phyloP scores from a whole-genome alignment of 192 early-diverging fungal genomes.

The Linnemannia zychae region DNA sequence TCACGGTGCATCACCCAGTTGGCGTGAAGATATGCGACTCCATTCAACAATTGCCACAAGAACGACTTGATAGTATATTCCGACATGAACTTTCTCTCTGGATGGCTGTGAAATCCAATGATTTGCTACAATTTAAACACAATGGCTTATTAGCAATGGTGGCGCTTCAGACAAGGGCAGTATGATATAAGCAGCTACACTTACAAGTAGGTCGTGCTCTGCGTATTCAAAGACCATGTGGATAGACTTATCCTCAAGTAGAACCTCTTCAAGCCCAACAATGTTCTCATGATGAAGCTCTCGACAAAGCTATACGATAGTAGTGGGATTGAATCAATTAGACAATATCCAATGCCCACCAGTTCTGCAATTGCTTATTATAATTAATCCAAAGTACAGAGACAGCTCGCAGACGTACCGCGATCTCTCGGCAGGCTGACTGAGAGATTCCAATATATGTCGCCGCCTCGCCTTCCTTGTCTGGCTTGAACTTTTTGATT shows the following conservation, averaged over 20 bases:
- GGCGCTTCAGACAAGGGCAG: not conserved
- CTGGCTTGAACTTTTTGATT: constrained; percentile 98
- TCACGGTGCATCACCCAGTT: constrained; percentile 91
- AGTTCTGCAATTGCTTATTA: not conserved
- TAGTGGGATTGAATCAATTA: not conserved
- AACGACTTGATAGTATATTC: constrained; percentile 91
- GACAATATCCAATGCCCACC: no score
- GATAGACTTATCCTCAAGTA: constrained; percentile 93
- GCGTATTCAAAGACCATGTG: constrained; percentile 98
- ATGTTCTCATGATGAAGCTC: constrained; percentile 94
- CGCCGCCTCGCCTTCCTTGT: constrained; percentile 88
- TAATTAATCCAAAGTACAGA: not conserved
- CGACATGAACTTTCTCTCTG: constrained; percentile 82
- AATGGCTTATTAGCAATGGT: not conserved
- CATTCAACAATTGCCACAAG: constrained; percentile 90
- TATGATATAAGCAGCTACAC: not conserved
- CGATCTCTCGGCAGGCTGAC: constrained; percentile 94
- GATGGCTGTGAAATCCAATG: constrained; percentile 89
- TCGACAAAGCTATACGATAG: constrained; percentile 77
- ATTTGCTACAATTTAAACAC: constrained; percentile 73
- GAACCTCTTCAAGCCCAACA: constrained; percentile 87
- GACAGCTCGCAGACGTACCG: constrained; percentile 58
- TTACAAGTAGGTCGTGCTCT: constrained; percentile 91
- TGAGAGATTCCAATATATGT: constrained; percentile 89
- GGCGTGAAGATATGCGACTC: constrained; percentile 89